Evolutionary conservation across 1,139 yeast genomes (phyloP), one percentile per base, ranked within the genome.

Genomic region (Yarrowia galli): DNA sequence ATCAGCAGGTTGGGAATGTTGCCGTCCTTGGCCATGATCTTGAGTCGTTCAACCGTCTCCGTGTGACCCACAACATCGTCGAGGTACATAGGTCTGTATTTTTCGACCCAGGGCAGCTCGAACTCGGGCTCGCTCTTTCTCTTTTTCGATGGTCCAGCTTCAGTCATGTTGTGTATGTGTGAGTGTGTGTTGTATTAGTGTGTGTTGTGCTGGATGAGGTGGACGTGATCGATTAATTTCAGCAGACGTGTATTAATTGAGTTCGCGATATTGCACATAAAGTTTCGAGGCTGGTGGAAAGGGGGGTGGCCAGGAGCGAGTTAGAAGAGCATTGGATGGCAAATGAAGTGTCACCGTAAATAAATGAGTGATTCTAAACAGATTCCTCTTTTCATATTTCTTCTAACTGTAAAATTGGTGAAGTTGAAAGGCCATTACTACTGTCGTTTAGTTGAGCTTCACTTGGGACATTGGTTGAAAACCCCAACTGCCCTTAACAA

Each of bases 1-100:
- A 95, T 90, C 73, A 95, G 92, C 85, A 95, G 83, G 79, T 95
- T 98, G 3, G 99, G 99, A 91, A 95, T 89, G 78, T 95, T 95
- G 42, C 99, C 99, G 76, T 93, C 97, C 67, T 85, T 80, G 7
- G 96, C 97, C 68, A 95, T 93, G 71, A 91, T 85, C 73, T 89
- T 87, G 69, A 95, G 83, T 64, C 98, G 83, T 71, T 89, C 95
- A 6, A 95, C 84, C 0, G 98, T 95, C 71, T 93, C 98, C 70
- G 85, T 89, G 74, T 95, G 96, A 13, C 99, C 99, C 9, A 95
- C 98, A 25, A 96, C 89, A 75, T 95, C 98, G 58, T 86, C 86
- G 43, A 95, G 81, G 45, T 81, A 79, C 64, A 84, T 83, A 0
- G 99, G 99, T 70, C 99, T 87, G 77, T 95, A 95, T 75, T 95